Base-by-base conservation (phyloP, 148 eudicot genomes). In the Camellia sinensis region DNA sequence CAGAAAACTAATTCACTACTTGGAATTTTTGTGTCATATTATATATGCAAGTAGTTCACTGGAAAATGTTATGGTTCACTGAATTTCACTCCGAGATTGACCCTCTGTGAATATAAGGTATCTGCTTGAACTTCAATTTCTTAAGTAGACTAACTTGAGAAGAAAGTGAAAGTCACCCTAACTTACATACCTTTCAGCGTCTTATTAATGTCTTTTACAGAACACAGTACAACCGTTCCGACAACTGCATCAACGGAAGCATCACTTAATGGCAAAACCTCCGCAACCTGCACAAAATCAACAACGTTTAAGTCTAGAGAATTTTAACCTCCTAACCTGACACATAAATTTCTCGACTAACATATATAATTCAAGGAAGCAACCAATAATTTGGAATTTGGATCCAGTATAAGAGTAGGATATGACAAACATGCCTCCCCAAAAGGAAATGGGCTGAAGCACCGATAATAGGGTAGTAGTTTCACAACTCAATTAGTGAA, bases 241-340 rank as follows among this genome's bases (percentile, higher is more conserved):
- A 95, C 83, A 78, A 95, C 97, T n/a, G 93, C 96, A 84, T 95
- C 97, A 77, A 95, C 85, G 37, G 97, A 93, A 73, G 92, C 93
- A 85, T 95, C 97, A 45, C 82, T 67, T 73, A 95, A 19, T 8
- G 98, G 98, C 85, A 95, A 90, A 73, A 89, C 87, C 85, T 95
- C 98, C 15, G 89, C 95, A 78, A 94, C 97, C 98, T 94, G 87
- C 71, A 86, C 59, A 60, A 80, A 76, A 68, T 68, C 44, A 45
- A 61, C 41, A 21, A 44, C 3, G 37, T 29, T 77, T 40, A 78
- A 21, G 40, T 68, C 48, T 2, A 67, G 52, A n/a, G 11, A 53
- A 40, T 41, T 29, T 72, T 41, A 67, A 67, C 64, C 15, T 41
- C 29, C 8, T 41, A 77, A n/a, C 13, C 37, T 62, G 6, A 54